These are phyloP conservation scores for Tirmania nivea DNA, from an alignment of 495 filamentous ascomycete species.

Conservation along the genomic window DNA sequence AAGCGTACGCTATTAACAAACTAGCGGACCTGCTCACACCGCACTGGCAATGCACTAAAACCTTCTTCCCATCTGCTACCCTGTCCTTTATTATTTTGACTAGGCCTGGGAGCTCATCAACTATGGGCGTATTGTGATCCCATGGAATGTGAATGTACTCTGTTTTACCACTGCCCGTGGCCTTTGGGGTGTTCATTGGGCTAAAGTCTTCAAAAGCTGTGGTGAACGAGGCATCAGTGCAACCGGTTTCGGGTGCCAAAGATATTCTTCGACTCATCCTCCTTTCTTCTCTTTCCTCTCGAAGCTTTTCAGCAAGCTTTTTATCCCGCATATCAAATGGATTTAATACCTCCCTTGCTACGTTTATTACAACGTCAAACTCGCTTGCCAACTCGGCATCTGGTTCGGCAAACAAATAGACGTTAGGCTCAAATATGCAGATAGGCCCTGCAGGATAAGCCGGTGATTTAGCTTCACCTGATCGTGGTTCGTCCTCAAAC, in stretches of 20 bases:
- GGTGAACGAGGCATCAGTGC: conserved; percentile 44
- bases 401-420: conserved; percentile 81
- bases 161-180: conserved; percentile 27
- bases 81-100: conserved; percentile 71
- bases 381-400: conserved; percentile 60
- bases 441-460: conserved; percentile 87
- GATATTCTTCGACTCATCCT: conserved; percentile 7
- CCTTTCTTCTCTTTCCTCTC: conserved; percentile 5
- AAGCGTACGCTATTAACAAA: conserved; percentile 83
- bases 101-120: conserved; percentile 60
- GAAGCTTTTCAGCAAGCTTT: conserved; percentile 20
- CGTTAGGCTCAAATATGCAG: conserved; percentile 77
- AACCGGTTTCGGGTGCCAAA: conserved; percentile 45
- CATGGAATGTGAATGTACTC: conserved; percentile 93
- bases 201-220: conserved; percentile 42
- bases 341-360: conserved; percentile 81
- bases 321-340: conserved; percentile 36
- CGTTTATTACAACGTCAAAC: conserved; percentile 88
- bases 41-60: conserved; percentile 86
- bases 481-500: conserved; percentile 39
- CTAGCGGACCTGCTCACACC: conserved; percentile 94
- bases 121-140: conserved; percentile 96
- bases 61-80: conserved; percentile 56
- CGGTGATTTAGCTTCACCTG: conserved; percentile 61
- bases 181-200: conserved; percentile 15